These are phyloP conservation scores for Spiromyces aspiralis DNA, from an alignment of 371 early-diverging fungal genomes.

Conservation along the genomic window DNA sequence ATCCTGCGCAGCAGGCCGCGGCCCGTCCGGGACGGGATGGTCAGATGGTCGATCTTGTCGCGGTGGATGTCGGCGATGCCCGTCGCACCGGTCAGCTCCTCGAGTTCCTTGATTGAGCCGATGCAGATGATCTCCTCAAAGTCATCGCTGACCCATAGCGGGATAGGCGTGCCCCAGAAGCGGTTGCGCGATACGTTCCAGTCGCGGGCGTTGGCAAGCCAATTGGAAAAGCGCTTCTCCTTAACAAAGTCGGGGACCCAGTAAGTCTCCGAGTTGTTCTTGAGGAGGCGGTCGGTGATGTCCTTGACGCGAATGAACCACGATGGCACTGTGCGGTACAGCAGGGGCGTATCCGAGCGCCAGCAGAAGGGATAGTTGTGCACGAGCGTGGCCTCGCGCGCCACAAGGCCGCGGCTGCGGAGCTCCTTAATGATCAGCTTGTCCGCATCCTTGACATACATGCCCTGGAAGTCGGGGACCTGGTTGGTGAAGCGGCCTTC, in stretches of 20 bases:
- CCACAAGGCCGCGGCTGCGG: slow-evolving; percentile 67
- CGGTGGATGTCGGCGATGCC: slow-evolving; percentile 97
- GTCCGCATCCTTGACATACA: slow-evolving; percentile 97
- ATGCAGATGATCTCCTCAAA: slow-evolving; percentile 86
- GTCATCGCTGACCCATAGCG: slow-evolving; percentile 96
- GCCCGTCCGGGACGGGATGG: slow-evolving; percentile 88
- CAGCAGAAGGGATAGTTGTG: slow-evolving; percentile 96
- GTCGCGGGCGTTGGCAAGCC: slow-evolving; percentile 97
- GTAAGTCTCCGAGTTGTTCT: slow-evolving; percentile 78
- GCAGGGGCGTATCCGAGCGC: slow-evolving; percentile 98
- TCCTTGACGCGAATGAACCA: slow-evolving; percentile 97
- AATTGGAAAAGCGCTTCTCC: slow-evolving; percentile 98
- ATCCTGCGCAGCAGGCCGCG: slow-evolving; percentile 83
- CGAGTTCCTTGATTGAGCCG: slow-evolving; percentile 93
- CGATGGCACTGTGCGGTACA: slow-evolving; percentile 96
- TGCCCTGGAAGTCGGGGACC: slow-evolving; percentile 72
- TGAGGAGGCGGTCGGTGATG: slow-evolving; percentile 69
- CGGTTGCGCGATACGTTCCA: slow-evolving; percentile 99
- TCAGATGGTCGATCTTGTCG: slow-evolving; percentile 94
- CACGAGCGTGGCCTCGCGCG: slow-evolving; percentile 73
- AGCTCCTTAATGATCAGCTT: slow-evolving; percentile 88
- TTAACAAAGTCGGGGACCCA: slow-evolving; percentile 98
- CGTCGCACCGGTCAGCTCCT: slow-evolving; percentile 70
- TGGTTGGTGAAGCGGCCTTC: slow-evolving; percentile 75
- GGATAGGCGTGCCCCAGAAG: slow-evolving; percentile 99